Evolutionary conservation across 1,284 basidiomycete genomes (phyloP).

Genomic region (Cutaneotrichosporon sp.): DNA sequence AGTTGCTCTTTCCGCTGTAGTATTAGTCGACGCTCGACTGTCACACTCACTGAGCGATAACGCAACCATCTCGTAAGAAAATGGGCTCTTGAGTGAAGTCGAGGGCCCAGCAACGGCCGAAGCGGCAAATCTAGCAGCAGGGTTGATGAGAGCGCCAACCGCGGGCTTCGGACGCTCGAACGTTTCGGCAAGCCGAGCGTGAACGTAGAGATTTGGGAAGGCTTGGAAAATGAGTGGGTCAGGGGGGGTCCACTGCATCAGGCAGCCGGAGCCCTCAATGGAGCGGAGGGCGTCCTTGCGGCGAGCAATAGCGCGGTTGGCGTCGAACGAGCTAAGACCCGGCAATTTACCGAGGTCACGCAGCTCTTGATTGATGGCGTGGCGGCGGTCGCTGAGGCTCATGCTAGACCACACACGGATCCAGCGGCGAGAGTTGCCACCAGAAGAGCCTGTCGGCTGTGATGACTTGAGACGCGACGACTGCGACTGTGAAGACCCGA

Average conservation of each 20-base stretch:
- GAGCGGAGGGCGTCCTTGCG: conserved; percentile 4
- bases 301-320: not conserved
- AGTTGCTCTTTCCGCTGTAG: not conserved
- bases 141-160: not conserved
- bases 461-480: not conserved
- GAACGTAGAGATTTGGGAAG: not conserved
- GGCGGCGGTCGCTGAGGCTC: conserved; percentile 11
- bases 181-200: not conserved
- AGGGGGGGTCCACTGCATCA: conserved; percentile 16
- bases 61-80: not conserved
- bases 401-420: conserved; percentile 10
- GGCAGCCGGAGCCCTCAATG: conserved; percentile 7
- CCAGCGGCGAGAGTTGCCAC: not conserved
- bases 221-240: not conserved
- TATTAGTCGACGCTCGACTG: not conserved
- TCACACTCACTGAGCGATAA: not conserved
- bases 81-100: not conserved
- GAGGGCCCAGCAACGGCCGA: conserved; percentile 1
- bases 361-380: conserved; percentile 12
- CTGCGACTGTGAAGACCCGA: not conserved
- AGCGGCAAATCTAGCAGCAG: not conserved
- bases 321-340: not conserved
- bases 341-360: not conserved
- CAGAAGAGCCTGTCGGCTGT: not conserved
- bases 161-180: conserved; percentile 1